Evolutionary conservation across 1,284 basidiomycete species (phyloP).

Genomic region (Austroboletus novae-zelandiae): DNA sequence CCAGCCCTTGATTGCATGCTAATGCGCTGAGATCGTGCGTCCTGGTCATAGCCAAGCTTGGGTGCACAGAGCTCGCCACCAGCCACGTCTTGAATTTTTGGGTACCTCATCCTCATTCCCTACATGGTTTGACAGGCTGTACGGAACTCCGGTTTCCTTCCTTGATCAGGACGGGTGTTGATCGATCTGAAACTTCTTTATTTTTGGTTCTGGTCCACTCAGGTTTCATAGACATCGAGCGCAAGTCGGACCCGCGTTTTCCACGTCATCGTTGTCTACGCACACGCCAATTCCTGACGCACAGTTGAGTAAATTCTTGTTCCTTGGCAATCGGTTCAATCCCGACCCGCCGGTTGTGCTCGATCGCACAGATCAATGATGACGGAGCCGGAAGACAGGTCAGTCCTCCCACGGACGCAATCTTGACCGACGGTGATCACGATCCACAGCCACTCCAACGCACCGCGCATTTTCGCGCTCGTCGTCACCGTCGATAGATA

Average conservation of each 20-base stretch:
- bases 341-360: no score
- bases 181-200: not conserved
- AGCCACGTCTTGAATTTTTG: not conserved
- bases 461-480: conserved; percentile 48
- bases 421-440: not conserved
- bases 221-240: not conserved
- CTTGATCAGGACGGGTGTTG: not conserved
- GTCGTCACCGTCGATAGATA: conserved; percentile 61
- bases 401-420: not conserved
- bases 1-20: no score
- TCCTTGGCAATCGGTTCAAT: not conserved
- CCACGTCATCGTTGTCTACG: no score
- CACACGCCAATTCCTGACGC: not conserved
- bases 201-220: not conserved
- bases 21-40: no score
- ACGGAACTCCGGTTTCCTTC: not conserved
- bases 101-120: not conserved
- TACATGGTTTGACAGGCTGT: not conserved
- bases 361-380: not conserved
- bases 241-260: no score
- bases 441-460: not conserved
- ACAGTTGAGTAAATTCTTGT: not conserved
- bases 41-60: conserved; percentile 31
- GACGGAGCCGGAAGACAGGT: not conserved
- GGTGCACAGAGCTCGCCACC: conserved; percentile 44